These are phyloP conservation scores for Phytophthora aleatoria DNA, from an alignment of 352 stramenopile species.

Conservation along the genomic window DNA sequence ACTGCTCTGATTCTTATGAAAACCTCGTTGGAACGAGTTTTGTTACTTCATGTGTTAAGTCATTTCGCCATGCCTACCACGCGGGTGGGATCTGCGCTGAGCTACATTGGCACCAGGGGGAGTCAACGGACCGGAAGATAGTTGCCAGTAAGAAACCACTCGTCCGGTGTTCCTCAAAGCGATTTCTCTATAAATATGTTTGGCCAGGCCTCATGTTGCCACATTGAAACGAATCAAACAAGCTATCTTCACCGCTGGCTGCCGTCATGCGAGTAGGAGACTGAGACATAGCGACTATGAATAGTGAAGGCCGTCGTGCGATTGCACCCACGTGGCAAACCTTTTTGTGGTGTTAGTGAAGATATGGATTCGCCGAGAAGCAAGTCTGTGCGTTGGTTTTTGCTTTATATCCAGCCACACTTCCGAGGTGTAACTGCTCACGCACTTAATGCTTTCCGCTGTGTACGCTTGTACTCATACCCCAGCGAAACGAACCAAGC, in stretches of 20 bases:
- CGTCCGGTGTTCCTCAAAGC: slow-evolving; percentile 1
- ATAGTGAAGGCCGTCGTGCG: slow-evolving; percentile 3
- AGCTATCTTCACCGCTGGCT: not conserved
- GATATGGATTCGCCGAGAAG: slow-evolving; percentile 16
- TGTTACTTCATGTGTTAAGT: not conserved
- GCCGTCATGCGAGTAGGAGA: slow-evolving; percentile 8
- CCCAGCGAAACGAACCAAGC: slow-evolving; percentile 30
- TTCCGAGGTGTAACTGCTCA: slow-evolving; percentile 33
- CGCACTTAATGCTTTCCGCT: slow-evolving; percentile 5
- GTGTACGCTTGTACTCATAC: slow-evolving; percentile 6
- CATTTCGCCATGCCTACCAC: not conserved
- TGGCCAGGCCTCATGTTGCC: not conserved
- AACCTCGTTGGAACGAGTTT: not conserved
- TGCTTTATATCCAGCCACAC: slow-evolving; percentile 20
- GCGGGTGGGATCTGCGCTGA: not conserved
- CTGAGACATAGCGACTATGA: slow-evolving; percentile 15
- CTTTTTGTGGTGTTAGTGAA: not conserved
- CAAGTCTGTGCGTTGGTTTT: slow-evolving; percentile 11
- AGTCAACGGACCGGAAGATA: slow-evolving; percentile 7
- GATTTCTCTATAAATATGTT: slow-evolving; percentile 17
- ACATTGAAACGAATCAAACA: not conserved
- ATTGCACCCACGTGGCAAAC: not conserved
- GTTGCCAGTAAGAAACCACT: slow-evolving; percentile 22
- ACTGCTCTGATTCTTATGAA: not conserved
- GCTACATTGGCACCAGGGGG: not conserved